Conservation (phyloP, 2,329 filamentous ascomycete species). For the Cadophora sp. region DNA sequence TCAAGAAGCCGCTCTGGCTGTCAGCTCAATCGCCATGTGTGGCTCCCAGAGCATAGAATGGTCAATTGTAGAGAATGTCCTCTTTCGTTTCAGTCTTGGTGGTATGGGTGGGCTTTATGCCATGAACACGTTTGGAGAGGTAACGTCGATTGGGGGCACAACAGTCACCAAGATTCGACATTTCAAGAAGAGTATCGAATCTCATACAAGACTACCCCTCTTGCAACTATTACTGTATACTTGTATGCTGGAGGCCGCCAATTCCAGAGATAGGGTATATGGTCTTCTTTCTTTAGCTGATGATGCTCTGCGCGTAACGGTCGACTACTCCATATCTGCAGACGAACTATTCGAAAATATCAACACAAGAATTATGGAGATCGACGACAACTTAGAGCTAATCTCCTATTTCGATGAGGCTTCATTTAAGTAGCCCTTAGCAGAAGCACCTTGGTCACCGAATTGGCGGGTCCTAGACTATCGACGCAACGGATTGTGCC, state of each 20-base stretch:
- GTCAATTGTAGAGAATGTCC: not conserved
- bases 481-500: not conserved
- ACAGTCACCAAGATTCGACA: not conserved
- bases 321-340: not conserved
- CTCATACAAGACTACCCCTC: not conserved
- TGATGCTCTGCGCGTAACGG: not conserved
- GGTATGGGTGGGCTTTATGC: not conserved
- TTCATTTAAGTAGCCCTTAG: not conserved
- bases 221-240: not conserved
- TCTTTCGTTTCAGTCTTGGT: not conserved
- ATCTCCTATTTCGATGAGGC: not conserved
- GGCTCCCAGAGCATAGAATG: not conserved
- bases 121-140: not conserved
- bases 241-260: not conserved
- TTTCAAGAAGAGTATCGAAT: not conserved
- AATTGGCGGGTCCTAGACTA: not conserved
- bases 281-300: not conserved
- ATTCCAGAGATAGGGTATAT: not conserved
- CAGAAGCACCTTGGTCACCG: not conserved
- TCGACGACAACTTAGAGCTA: not conserved
- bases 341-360: not conserved
- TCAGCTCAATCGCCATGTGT: not conserved
- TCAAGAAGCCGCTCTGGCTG: constrained; percentile 1
- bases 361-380: not conserved
- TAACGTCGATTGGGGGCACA: not conserved